Evolutionary conservation across 441 rosid genomes (phyloP).

Genomic region (Euphorbia schlechtendalii): DNA sequence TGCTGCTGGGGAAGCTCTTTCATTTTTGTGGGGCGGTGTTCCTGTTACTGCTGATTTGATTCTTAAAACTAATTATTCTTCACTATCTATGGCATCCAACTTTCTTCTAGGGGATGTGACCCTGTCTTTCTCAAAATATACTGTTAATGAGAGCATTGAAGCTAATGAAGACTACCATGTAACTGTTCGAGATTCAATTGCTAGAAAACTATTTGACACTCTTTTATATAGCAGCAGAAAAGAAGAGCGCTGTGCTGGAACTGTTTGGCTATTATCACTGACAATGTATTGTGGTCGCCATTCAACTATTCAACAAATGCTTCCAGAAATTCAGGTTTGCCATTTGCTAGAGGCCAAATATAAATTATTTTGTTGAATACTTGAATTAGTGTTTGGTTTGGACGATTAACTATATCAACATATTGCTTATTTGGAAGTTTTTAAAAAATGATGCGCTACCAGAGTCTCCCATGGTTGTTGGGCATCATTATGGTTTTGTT

Average conservation of each 20-base stretch:
- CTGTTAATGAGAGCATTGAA: conserved; percentile 39
- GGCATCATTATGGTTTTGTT: neutral
- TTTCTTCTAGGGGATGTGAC: conserved; percentile 76
- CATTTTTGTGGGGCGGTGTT: conserved; percentile 93
- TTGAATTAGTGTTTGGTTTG: neutral
- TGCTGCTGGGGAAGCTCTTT: conserved; percentile 95
- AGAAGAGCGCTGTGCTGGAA: conserved; percentile 98
- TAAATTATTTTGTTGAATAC: conserved; percentile 8
- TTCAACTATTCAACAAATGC: conserved; percentile 74
- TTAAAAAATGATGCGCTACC: no score
- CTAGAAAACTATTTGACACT: conserved; percentile 72
- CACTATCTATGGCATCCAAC: conserved; percentile 85
- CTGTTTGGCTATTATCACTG: conserved; percentile 90
- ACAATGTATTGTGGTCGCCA: conserved; percentile 91
- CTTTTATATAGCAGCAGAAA: conserved; percentile 88
- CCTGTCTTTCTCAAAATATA: conserved; percentile 39
- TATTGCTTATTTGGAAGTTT: neutral
- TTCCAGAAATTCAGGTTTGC: conserved; percentile 94
- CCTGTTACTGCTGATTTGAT: conserved; percentile 88
- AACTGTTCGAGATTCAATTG: conserved; percentile 55
- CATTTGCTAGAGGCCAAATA: conserved; percentile 14
- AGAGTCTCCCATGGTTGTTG: neutral
- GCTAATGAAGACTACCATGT: conserved; percentile 43
- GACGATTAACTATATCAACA: neutral
- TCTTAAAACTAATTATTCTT: conserved; percentile 80